Percentiles rank a stretch among this genome's conserved stretches.
These are phyloP conservation scores for Penicillium lividum DNA, from an alignment of 495 filamentous ascomycete genomes.

Conservation along the genomic window DNA sequence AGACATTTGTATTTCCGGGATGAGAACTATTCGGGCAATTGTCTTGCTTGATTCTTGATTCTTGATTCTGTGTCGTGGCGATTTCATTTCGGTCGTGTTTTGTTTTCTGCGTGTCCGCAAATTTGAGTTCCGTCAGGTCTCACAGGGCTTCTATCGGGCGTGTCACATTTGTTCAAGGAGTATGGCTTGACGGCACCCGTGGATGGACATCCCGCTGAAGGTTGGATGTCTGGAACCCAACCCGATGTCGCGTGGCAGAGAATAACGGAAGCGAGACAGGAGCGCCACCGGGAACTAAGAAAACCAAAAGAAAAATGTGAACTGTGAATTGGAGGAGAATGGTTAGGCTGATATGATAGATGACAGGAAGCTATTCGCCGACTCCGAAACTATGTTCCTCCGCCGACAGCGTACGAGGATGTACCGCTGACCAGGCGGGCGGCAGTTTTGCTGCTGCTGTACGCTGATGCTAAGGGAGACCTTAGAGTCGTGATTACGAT, in stretches of 20 bases:
- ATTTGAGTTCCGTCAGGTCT: constrained; percentile 7
- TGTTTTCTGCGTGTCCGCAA: neutral
- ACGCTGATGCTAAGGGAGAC: constrained; percentile 75
- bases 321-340: neutral
- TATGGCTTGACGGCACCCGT: constrained; percentile 5
- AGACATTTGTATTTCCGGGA: neutral
- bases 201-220: constrained; percentile 23
- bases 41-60: no score
- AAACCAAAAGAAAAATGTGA: neutral
- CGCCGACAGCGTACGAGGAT: constrained; percentile 58
- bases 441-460: constrained; percentile 82
- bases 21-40: neutral
- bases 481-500: constrained; percentile 84
- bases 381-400: constrained; percentile 68
- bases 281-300: neutral
- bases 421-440: constrained; percentile 73
- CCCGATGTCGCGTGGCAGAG: constrained; percentile 14
- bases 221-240: constrained; percentile 13
- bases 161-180: neutral
- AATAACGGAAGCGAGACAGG: neutral
- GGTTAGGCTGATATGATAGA: constrained; percentile 11
- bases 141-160: neutral
- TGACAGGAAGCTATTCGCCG: constrained; percentile 72
- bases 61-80: neutral
- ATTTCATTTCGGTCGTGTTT: neutral